Evolutionary conservation across 352 stramenopile species (phyloP).

Genomic region (Globisporangium polare): DNA sequence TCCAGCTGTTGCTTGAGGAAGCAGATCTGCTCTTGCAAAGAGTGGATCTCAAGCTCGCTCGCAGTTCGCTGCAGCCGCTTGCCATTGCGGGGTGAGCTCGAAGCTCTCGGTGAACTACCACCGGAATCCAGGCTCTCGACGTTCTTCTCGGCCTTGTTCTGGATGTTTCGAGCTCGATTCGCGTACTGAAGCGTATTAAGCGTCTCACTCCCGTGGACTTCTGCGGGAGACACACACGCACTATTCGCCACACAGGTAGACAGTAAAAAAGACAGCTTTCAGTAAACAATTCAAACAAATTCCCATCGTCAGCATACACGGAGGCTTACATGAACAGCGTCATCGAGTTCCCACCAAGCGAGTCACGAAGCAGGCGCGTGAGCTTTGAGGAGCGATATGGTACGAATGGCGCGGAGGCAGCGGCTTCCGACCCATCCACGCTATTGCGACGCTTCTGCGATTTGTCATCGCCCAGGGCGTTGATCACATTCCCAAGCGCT

Average conservation of each 20-base stretch:
- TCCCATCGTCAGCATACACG: neutral
- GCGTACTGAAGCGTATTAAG: slow-evolving; percentile 72
- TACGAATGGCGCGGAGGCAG: slow-evolving; percentile 19
- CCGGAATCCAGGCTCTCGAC: slow-evolving; percentile 23
- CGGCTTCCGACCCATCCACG: slow-evolving; percentile 4
- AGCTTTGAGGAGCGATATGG: slow-evolving; percentile 55
- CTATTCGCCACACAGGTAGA: slow-evolving; percentile 19
- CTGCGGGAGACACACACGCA: slow-evolving; percentile 59
- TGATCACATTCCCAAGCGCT: slow-evolving; percentile 55
- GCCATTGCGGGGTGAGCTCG: slow-evolving; percentile 9
- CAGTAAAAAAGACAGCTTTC: neutral
- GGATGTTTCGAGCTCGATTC: slow-evolving; percentile 65
- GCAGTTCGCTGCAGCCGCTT: slow-evolving; percentile 16
- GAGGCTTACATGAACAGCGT: slow-evolving; percentile 53
- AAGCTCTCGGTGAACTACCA: slow-evolving; percentile 3
- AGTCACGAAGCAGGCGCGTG: slow-evolving; percentile 47
- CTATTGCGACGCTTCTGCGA: slow-evolving; percentile 21
- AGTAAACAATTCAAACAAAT: neutral
- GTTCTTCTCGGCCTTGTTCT: slow-evolving; percentile 75
- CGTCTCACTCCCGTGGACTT: slow-evolving; percentile 49
- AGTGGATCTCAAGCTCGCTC: slow-evolving; percentile 38
- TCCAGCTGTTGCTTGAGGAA: slow-evolving; percentile 36
- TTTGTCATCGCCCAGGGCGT: slow-evolving; percentile 41
- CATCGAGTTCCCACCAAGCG: slow-evolving; percentile 49
- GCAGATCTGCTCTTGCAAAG: slow-evolving; percentile 40